These are phyloP conservation scores for Mimosa bimucronata DNA, from an alignment of 306 rosid genomes.

Conservation along the genomic window DNA sequence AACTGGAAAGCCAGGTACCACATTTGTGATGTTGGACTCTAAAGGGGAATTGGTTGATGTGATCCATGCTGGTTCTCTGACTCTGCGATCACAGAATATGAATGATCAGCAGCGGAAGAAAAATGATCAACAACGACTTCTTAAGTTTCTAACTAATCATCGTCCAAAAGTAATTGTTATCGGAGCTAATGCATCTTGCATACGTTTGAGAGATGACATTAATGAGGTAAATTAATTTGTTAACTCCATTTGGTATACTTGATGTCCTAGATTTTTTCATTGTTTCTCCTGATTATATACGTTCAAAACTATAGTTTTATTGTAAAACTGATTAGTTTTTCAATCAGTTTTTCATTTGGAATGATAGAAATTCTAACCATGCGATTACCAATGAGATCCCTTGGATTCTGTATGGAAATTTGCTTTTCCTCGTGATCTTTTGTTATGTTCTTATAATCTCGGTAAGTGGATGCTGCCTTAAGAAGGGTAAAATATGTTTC, in stretches of 20 bases:
- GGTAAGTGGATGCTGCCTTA: neutral
- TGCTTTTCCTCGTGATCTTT: neutral
- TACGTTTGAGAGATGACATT: slow-evolving; percentile 52
- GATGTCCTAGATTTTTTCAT: neutral
- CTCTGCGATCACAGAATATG: slow-evolving; percentile 45
- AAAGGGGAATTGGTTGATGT: slow-evolving; percentile 49
- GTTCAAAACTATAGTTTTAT: neutral
- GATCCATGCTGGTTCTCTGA: slow-evolving; percentile 52
- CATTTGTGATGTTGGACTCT: slow-evolving; percentile 55
- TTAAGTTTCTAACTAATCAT: slow-evolving; percentile 44
- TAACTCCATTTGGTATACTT: neutral
- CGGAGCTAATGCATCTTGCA: slow-evolving; percentile 51
- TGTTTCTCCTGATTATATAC: neutral
- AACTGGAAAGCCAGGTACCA: slow-evolving; percentile 52
- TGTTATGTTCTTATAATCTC: neutral
- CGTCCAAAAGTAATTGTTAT: slow-evolving; percentile 46
- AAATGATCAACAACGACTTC: slow-evolving; percentile 46
- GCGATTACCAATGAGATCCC: neutral
- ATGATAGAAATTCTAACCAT: neutral
- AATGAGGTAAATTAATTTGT: slow-evolving; percentile 45
- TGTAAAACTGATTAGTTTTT: neutral
- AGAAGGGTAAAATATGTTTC: neutral
- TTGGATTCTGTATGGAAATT: neutral
- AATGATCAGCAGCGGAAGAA: slow-evolving; percentile 49
- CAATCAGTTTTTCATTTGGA: neutral